These are phyloP conservation scores for Kitagawia praeruptora DNA, from an alignment of 129 eudicot genomes.

Conservation along the genomic window DNA sequence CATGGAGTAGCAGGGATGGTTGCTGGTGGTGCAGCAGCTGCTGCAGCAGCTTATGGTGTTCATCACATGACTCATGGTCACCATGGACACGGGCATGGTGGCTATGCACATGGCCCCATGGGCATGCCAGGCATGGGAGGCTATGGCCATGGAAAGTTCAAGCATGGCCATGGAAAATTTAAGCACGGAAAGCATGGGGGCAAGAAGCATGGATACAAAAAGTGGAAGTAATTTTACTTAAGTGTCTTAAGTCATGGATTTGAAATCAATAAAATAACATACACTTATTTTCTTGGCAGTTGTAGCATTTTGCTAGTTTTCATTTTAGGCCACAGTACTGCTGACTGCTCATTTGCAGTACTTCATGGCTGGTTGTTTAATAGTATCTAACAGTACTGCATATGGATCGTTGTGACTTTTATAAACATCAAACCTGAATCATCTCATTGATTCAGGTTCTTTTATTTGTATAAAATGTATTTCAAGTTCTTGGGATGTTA, in stretches of 20 bases:
- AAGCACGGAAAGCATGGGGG: slow-evolving; percentile 13
- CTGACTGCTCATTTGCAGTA: background rate
- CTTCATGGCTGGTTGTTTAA: background rate
- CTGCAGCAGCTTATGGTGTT: slow-evolving; percentile 49
- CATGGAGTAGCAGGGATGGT: slow-evolving; percentile 31
- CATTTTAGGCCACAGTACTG: slow-evolving; percentile 4
- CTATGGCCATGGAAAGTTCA: slow-evolving; percentile 14
- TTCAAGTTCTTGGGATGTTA: background rate
- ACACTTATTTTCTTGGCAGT: too few relatives aligned
- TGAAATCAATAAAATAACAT: background rate
- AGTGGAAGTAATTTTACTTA: slow-evolving; percentile 5
- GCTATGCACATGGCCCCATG: slow-evolving; percentile 14
- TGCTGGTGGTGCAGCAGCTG: slow-evolving; percentile 58
- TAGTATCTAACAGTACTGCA: background rate
- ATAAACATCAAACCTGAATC: background rate
- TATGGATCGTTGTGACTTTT: background rate
- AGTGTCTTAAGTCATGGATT: background rate
- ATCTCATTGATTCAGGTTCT: background rate
- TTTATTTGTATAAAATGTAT: background rate
- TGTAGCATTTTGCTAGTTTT: background rate
- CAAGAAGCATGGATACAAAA: slow-evolving; percentile 10
- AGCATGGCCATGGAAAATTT: slow-evolving; percentile 14
- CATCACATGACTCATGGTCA: slow-evolving; percentile 31
- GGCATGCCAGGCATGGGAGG: slow-evolving; percentile 13
- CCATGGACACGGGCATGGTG: slow-evolving; percentile 13